Evolutionary conservation across 768 basidiomycete species (phyloP).

Genomic region (Lactarius indigo): DNA sequence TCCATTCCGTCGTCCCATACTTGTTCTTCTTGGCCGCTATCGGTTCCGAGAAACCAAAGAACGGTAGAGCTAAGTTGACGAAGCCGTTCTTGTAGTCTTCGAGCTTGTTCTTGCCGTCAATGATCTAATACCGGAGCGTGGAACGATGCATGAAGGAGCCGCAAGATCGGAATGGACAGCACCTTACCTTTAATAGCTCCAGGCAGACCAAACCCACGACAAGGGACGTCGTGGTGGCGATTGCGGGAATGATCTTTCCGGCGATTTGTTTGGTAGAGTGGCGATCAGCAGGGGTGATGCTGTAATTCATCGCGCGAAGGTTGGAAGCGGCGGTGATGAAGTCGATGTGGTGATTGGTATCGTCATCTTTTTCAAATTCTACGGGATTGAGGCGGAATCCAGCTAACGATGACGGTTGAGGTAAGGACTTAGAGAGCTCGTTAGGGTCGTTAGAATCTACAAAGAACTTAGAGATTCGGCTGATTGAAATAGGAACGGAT

Average conservation of each 20-base stretch:
- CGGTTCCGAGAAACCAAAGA: slow-evolving; percentile 99
- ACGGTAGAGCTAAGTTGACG: slow-evolving; percentile 94
- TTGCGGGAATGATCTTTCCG: slow-evolving; percentile 98
- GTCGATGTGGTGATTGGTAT: slow-evolving; percentile 96
- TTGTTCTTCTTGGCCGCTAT: slow-evolving; percentile 86
- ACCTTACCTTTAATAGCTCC: slow-evolving; percentile 88
- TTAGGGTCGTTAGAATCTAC: slow-evolving; percentile 38
- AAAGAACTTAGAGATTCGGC: not conserved
- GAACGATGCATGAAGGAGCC: not conserved
- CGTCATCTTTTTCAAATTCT: slow-evolving; percentile 99
- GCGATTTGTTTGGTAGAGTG: slow-evolving; percentile 97
- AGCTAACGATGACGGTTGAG: slow-evolving; percentile 85
- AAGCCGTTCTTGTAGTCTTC: slow-evolving; percentile 99
- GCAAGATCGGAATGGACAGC: not conserved
- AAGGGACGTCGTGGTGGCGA: slow-evolving; percentile 96
- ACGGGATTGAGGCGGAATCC: slow-evolving; percentile 96
- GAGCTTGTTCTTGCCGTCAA: slow-evolving; percentile 90
- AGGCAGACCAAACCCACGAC: slow-evolving; percentile 95
- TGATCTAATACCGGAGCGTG: slow-evolving; percentile 52
- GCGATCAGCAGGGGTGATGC: slow-evolving; percentile 77
- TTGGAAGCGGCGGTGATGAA: slow-evolving; percentile 98
- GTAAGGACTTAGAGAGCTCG: slow-evolving; percentile 64
- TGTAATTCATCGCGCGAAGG: slow-evolving; percentile 93
- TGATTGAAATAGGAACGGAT: not conserved
- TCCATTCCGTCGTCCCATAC: slow-evolving; percentile 90